Evolutionary conservation across 805 yeast species (phyloP), one percentile per base, ranked within the genome.

Genomic region (Cyberlindnera galapagoensis): DNA sequence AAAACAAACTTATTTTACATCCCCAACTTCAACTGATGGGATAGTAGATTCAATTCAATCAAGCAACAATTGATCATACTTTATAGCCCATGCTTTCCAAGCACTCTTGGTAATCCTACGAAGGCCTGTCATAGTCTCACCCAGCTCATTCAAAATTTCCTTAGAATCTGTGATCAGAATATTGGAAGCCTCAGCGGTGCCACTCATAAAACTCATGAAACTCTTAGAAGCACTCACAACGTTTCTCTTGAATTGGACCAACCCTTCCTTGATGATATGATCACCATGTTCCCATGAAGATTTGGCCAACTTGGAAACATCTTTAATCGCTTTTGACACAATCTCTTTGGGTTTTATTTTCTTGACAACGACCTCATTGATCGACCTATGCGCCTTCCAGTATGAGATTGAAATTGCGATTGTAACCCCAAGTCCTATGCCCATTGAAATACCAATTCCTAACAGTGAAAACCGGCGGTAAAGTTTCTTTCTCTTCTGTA

Each of bases 381-480:
- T n/a, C n/a, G n/a, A n/a, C n/a, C n/a, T 14, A 13, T 17, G 18
- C 5, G 40, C 26, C 4, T 30, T 31, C 24, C 30, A 21, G 26
- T 35, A 40, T 4, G 42, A 20, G 0, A 42, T 12, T 5, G 47
- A 16, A 4, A 39, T n/a, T 3, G 49, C 52, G 7, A 52, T 30
- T 1, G 51, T 33, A 10, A 48, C 24, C 4, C 56, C 56, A 22
- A 49, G 44, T 0, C 56, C 54, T 30, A 49, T 30, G 0, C 54
- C 56, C 10, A 51, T 21, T 7, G 40, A 36, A 12, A 50, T 31
- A 9, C 47, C 40, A 5, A 46, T 8, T 1, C 48, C 43, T 8
- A 46, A 18, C 9, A 42, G 35, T 3, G 45, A 15, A 28, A 39
- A 33, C n/a, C n/a, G n/a, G 3, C 26, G 36, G 17, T 26, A 38